phyloP scores from a whole-genome alignment of 371 early-diverging fungal genomes.

The Mucor saturninus region DNA sequence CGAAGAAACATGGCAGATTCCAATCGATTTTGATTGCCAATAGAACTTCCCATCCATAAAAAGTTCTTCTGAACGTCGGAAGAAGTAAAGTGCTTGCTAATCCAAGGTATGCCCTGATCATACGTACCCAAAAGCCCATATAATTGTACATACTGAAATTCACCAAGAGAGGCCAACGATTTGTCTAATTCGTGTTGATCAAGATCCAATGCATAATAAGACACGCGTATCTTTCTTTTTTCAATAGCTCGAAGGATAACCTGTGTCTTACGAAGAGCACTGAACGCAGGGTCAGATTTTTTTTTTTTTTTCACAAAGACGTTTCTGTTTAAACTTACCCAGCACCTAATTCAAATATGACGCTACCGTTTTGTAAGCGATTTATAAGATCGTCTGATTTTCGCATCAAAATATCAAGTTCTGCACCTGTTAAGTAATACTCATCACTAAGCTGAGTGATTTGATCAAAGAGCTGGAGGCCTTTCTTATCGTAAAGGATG shows the following conservation, averaged over 20 bases:
- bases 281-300: constrained; percentile 25
- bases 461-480: constrained; percentile 85
- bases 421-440: constrained; percentile 87
- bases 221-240: constrained; percentile 60
- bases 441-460: constrained; percentile 82
- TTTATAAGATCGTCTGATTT: constrained; percentile 68
- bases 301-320: neutral
- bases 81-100: constrained; percentile 49
- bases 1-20: constrained; percentile 60
- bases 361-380: constrained; percentile 69
- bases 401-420: constrained; percentile 73
- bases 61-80: constrained; percentile 64
- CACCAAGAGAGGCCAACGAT: constrained; percentile 55
- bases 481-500: constrained; percentile 83
- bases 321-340: constrained; percentile 58
- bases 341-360: constrained; percentile 84
- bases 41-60: constrained; percentile 90
- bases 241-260: constrained; percentile 79
- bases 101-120: constrained; percentile 77
- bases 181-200: constrained; percentile 78
- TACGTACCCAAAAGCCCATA: constrained; percentile 90
- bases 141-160: constrained; percentile 60
- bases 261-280: constrained; percentile 87
- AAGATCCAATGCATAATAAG: constrained; percentile 93
- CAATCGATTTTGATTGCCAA: constrained; percentile 76